Evolutionary conservation across 2,329 filamentous ascomycete species (phyloP), one percentile per base, ranked within the genome.

Genomic region (Aplosporella prunicola): DNA sequence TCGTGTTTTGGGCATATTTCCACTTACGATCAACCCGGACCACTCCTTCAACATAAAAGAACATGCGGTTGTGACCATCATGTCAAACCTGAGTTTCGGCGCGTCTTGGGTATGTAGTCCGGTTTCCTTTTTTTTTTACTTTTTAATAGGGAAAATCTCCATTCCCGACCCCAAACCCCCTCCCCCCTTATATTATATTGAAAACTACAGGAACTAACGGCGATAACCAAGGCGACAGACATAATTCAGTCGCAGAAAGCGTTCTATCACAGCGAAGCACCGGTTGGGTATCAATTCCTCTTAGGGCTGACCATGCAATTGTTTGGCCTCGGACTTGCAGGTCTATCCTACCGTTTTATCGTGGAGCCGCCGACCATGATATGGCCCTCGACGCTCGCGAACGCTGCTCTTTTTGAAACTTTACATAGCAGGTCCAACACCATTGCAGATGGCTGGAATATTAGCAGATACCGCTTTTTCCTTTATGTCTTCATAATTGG

Each of bases 251-350:
- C 37, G 3, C 37, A 39, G 15, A 39, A 34, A n/a, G 68, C 79
- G 11, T 85, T 84, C 48, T 86, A 86, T 53, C 76, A 79, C 52
- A 72, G 82, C 48, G 64, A 78, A 37, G 82, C 82, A 49, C 78
- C 79, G 14, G 66, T 81, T 44, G 45, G 64, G 1, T 85, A 80
- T 51, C 76, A 83, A 53, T 57, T 84, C 20, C 41, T 84, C 11
- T 64, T 82, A 42, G 76, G 73, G 15, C 66, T 85, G 11, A 80
- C 76, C 6, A 81, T 76, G 2, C 81, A 83, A 54, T 79, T 77
- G 40, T 60, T 81, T 8, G 50, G 51, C 8, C 51, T 47, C 29
- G 50, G 50, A 4, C 42, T 53, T 13, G 50, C 51, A 5, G 50
- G 50, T 11, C 38, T 51, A 20, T 32, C 47, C 20, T 33, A 47